A percentile compares a stretch with the other conserved stretches of the same genome.
phyloP scores from a whole-genome alignment of 345 rosid genomes.

The Salix exigua region DNA sequence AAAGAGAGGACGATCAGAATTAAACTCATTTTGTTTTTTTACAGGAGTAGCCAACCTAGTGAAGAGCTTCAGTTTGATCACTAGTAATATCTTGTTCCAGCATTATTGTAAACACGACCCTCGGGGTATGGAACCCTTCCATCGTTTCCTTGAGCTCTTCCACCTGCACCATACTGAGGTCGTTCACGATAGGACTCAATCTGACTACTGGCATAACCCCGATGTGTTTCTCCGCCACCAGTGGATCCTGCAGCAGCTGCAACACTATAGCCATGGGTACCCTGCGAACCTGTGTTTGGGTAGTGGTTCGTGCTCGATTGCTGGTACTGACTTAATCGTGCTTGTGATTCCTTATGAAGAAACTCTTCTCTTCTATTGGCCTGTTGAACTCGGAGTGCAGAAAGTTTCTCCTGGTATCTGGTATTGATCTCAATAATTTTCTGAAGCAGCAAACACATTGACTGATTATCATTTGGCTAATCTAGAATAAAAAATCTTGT shows the following conservation, averaged over 20 bases:
- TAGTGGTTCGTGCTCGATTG: constrained; percentile 12
- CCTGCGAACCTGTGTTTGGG: constrained; percentile 1
- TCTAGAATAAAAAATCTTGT: background rate
- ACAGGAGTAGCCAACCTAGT: background rate
- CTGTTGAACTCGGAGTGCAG: constrained; percentile 8
- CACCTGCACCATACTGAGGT: constrained; percentile 10
- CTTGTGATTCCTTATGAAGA: constrained; percentile 16
- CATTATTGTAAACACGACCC: constrained; percentile 18
- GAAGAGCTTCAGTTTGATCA: background rate
- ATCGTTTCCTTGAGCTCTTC: constrained; percentile 8
- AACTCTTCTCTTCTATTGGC: constrained; percentile 16
- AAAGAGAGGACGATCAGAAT: background rate
- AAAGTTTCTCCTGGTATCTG: constrained; percentile 19
- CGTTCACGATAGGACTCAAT: constrained; percentile 7
- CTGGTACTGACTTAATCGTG: constrained; percentile 14
- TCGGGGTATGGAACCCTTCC: constrained; percentile 19
- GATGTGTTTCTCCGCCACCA: background rate
- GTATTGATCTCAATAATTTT: constrained; percentile 18
- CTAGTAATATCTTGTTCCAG: constrained; percentile 4
- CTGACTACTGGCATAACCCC: constrained; percentile 6
- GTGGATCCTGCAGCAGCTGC: constrained; percentile 4
- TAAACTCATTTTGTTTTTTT: background rate
- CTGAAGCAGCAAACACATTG: constrained; percentile 3
- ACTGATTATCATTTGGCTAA: background rate
- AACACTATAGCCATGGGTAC: constrained; percentile 11